Evolutionary conservation across 2,329 filamentous ascomycete genomes (phyloP).

Genomic region (Colletotrichum ledebouriae): DNA sequence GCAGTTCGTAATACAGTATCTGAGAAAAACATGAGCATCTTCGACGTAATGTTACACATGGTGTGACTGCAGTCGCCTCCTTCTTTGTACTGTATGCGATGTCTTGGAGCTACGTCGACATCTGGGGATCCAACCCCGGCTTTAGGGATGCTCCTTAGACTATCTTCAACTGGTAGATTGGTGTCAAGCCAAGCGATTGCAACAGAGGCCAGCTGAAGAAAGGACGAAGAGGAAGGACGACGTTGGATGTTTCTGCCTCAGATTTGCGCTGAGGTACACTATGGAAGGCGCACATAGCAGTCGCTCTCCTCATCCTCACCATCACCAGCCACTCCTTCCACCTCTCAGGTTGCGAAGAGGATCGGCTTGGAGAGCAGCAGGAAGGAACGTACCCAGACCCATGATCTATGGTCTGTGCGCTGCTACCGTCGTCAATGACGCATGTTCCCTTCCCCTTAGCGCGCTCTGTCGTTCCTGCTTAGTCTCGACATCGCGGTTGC

Average conservation of each 20-base stretch:
- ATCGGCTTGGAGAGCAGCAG: no score
- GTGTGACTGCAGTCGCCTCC: not conserved
- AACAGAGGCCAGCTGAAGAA: not conserved
- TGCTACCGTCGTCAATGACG: conserved; percentile 14
- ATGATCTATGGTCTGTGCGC: conserved; percentile 11
- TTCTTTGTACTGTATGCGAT: not conserved
- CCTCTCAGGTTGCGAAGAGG: no score
- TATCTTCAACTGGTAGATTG: no score
- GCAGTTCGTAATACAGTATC: no score
- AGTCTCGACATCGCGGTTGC: not conserved
- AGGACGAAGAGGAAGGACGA: not conserved
- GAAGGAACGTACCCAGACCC: not conserved
- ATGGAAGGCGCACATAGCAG: not conserved
- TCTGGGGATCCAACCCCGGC: not conserved
- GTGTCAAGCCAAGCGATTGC: not conserved
- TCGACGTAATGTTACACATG: no score
- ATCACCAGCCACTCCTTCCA: no score
- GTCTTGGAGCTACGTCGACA: no score
- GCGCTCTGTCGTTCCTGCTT: not conserved
- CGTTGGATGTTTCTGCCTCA: no score
- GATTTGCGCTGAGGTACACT: no score
- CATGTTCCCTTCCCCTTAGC: conserved; percentile 14
- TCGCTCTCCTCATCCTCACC: not conserved
- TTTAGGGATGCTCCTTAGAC: not conserved
- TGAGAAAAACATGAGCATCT: no score